These are phyloP conservation scores for Xerocomellus dryophilus DNA, from an alignment of 768 basidiomycete species.

Conservation along the genomic window DNA sequence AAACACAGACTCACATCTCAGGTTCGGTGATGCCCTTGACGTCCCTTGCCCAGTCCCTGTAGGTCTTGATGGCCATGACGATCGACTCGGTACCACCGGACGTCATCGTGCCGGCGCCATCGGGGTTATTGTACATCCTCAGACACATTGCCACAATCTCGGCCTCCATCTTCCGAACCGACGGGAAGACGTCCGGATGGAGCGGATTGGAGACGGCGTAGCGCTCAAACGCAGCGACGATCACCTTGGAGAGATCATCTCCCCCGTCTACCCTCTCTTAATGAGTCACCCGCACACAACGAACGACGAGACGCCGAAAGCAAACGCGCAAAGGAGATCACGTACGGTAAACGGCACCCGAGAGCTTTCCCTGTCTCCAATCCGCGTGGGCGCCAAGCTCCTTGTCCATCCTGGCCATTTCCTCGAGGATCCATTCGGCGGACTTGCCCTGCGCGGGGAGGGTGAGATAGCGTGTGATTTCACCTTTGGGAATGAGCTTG, in stretches of 20 bases:
- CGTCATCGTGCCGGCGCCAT: conserved; percentile 89
- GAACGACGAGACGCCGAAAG: no score
- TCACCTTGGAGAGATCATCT: conserved; percentile 71
- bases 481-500: conserved; percentile 63
- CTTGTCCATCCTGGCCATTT: conserved; percentile 79
- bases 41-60: conserved; percentile 86
- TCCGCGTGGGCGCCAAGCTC: conserved; percentile 45
- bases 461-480: conserved; percentile 61
- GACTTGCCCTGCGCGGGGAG: conserved; percentile 65
- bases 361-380: conserved; percentile 73
- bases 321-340: background rate
- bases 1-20: conserved; percentile 67
- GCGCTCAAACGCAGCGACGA: conserved; percentile 75
- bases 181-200: conserved; percentile 92
- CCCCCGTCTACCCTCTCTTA: conserved; percentile 62
- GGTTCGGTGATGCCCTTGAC: conserved; percentile 88
- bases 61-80: conserved; percentile 91
- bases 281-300: background rate
- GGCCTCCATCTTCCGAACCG: conserved; percentile 94
- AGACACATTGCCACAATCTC: conserved; percentile 89
- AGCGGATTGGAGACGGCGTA: conserved; percentile 88
- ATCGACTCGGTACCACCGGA: conserved; percentile 96
- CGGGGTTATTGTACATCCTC: conserved; percentile 77
- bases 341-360: conserved; percentile 85
- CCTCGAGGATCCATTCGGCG: conserved; percentile 68